Base-by-base conservation (phyloP, 345 rosid species). In the Geranium rotundifolium region DNA sequence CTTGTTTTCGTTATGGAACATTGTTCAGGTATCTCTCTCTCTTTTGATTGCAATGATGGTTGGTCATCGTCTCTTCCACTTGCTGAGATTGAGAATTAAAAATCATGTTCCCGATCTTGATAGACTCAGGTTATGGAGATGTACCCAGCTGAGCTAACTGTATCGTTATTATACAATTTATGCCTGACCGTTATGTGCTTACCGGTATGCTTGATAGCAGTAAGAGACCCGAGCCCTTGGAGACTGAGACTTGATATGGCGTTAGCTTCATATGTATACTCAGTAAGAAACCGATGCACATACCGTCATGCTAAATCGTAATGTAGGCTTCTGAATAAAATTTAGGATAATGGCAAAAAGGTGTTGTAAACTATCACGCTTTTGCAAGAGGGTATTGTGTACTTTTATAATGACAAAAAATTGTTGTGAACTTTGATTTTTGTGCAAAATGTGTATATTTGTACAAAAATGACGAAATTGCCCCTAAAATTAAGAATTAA, bases 101-200 rank as follows among this genome's bases (percentile, higher is more conserved):
- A 23, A 23, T 19, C 14, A 1, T 34, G 10, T 41, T 2, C 12
- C 7, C 18, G 9, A 19, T 58, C 37, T 67, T 29, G 65, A 57
- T 81, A 93, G 97, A 72, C 90, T 19, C 90, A 85, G 67, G 84
- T 87, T 58, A 82, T 93, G 95, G 80, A 77, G 77, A 90, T 79
- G 64, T 93, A 93, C 73, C 97, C 97, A 0, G 89, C 89, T 2
- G 99, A 93, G 65, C 58, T 87, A 19, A 86, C 84, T 0, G 97
- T 90, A n/a, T 77, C 84, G 58, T 93, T 85, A 82, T 78, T 76
- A 23, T 89, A 89, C 76, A 87, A 91, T 78, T 19, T 85, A 34
- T 72, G 74, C 0, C 97, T 14, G 12, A 46, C 52, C 52, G 10
- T 46, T 46, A 7, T 46, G 12, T 46, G 14, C 8, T 10, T 14